Conservation (phyloP, 768 basidiomycete species). For the Lactifluus echinatus region DNA sequence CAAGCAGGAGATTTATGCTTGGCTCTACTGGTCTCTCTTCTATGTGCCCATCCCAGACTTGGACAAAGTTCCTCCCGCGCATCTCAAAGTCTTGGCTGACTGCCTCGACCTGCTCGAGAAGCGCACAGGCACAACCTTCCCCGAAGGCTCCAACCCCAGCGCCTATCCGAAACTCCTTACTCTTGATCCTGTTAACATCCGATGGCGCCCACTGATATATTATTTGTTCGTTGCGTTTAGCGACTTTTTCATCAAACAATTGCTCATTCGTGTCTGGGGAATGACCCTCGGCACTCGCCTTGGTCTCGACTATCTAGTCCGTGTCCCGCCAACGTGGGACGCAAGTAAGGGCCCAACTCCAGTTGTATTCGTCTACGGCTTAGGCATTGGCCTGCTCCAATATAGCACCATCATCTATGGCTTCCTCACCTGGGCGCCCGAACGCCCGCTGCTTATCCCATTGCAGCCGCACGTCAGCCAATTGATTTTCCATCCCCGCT, state of each 20-base stretch:
- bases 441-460: slow-evolving; percentile 68
- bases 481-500: slow-evolving; percentile 68
- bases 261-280: slow-evolving; percentile 35
- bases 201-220: slow-evolving; percentile 58
- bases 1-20: slow-evolving; percentile 52
- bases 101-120: slow-evolving; percentile 58
- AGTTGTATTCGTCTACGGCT: slow-evolving; percentile 78
- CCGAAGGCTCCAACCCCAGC: slow-evolving; percentile 47
- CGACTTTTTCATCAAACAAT: slow-evolving; percentile 41
- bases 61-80: slow-evolving; percentile 38
- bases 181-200: slow-evolving; percentile 65
- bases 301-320: slow-evolving; percentile 75
- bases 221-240: slow-evolving; percentile 44
- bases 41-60: slow-evolving; percentile 51
- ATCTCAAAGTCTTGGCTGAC: slow-evolving; percentile 45
- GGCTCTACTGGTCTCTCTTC: slow-evolving; percentile 83
- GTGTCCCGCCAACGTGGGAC: slow-evolving; percentile 62
- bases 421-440: slow-evolving; percentile 45
- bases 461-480: slow-evolving; percentile 86
- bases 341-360: slow-evolving; percentile 50
- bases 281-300: slow-evolving; percentile 42
- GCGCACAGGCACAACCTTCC: slow-evolving; percentile 57
- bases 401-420: slow-evolving; percentile 55
- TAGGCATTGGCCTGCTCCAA: slow-evolving; percentile 75
- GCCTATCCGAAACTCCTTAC: slow-evolving; percentile 59